Base-by-base conservation (phyloP, 371 early-diverging fungal genomes). In the Mortierella sp. region DNA sequence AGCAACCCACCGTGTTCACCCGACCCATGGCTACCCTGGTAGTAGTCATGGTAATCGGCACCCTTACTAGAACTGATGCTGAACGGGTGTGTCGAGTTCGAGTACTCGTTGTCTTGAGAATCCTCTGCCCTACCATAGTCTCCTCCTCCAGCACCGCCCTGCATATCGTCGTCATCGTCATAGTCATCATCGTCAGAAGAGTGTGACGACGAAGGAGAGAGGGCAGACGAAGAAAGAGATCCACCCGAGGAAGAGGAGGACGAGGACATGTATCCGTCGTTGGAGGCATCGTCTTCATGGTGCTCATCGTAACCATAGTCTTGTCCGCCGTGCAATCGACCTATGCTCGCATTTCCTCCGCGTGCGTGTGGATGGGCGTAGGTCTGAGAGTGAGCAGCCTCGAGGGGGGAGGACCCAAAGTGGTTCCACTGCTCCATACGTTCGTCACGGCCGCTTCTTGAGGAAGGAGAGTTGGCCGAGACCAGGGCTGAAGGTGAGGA, bases 401-500 rank as follows among this genome's bases (percentile, higher is more conserved):
- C 80, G 46, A 72, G 53, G 28, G 80, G 51, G 1, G 80, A 72
- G 34, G 72, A 53, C 3, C 75, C 80, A 51, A 83, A 53, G 26
- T 83, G 67, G 70, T 61, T 77, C 84, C 84, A 83, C 34, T 83
- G 84, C 31, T 80, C 78, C 70, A 77, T 70, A 1, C 72, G 80
- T 43, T 80, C 84, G 46, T 71, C 71, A 0, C 37, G 77, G 10
- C 54, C n/a, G 28, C 34, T 11, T 10, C 67, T 51, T 37, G 72
- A 53, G 31, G 74, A 54, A 0, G 72, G 24, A 6, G 28, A 26
- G 34, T 14, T 67, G 19, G 78, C 84, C 11, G 84, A 83, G 54
- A 83, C 80, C 37, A 83, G 84, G 13, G 77, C 78, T 0, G 84
- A 83, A 16, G 80, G 80, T 1, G 84, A 83, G 34, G 84, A 77